Base-by-base conservation (phyloP, 1,284 basidiomycete species). In the Phlebopus sp. region DNA sequence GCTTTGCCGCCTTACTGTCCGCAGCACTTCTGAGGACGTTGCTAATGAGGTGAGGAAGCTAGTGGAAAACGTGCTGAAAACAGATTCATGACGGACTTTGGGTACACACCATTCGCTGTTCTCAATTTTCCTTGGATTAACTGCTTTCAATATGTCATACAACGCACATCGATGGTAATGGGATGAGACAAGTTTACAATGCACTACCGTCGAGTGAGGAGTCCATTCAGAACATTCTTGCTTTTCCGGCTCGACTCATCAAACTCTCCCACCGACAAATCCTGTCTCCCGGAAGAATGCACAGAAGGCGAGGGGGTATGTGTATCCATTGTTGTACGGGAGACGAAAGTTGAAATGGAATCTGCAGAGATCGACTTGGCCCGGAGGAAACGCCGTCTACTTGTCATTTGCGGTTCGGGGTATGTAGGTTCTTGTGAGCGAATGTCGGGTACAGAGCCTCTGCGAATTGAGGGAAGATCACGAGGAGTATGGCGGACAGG, bases 11-110 rank as follows among this genome's bases (percentile, higher is more conserved):
- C 66, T 99, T 51, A 99, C 97, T 7, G 79, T 98, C 37, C 81
- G 97, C 59, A 96, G 94, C 60, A 98, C 97, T 2, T 97, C 96
- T 48, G 95, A 96, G 66, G 78, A 86, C 30, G 93, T 97, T 8
- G 93, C 94, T 32, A 67, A 74, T 2, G 90, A 94, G 69, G 78
- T 95, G 39, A 78, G 92, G 63, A 78, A 76, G 59, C 69, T 87
- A 50, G 57, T 90, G 50, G 79, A 84, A 59, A 81, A 74, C 60
- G 75, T 76, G 17, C 64, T 88, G 46, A 69, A 67, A 52, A 54
- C 56, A 53, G 54, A 68, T 9, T 46, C 50, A 34, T 61, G 37
- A 44, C n/a, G 34, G 30, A 8, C 36, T 27, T 46, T n/a, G 17
- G 25, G 21, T 36, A 47, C 25, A 41, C 15, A 23, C 23, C 36